These are phyloP conservation scores for Acer yangbiense DNA, from an alignment of 345 rosid species.

Conservation along the genomic window DNA sequence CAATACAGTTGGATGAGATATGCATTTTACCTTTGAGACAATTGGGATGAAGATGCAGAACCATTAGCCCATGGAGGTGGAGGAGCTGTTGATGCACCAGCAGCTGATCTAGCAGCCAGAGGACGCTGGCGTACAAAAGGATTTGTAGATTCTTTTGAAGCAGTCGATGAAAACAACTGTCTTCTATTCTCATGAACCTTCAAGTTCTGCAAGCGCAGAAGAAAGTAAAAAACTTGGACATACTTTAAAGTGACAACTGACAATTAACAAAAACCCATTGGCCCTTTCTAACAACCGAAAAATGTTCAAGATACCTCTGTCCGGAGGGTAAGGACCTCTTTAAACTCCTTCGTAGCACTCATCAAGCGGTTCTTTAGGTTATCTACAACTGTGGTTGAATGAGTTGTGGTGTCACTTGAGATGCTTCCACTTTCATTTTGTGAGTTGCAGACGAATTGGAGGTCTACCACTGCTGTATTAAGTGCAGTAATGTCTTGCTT, in stretches of 20 bases:
- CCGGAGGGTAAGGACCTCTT: constrained; percentile 81
- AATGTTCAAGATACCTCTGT: constrained; percentile 57
- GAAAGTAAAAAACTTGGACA: background rate
- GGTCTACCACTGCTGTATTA: constrained; percentile 75
- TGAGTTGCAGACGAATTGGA: constrained; percentile 67
- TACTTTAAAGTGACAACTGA: background rate
- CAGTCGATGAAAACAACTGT: constrained; percentile 67
- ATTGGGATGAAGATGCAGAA: constrained; percentile 44
- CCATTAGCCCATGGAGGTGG: constrained; percentile 79
- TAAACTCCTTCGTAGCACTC: constrained; percentile 83
- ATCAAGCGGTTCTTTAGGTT: constrained; percentile 74
- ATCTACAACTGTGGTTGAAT: constrained; percentile 80
- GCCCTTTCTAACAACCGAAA: constrained; percentile 6
- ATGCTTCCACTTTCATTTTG: constrained; percentile 54
- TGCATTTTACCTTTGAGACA: constrained; percentile 35
- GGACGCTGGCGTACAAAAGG: constrained; percentile 84
- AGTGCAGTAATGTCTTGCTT: constrained; percentile 86
- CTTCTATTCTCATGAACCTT: constrained; percentile 81
- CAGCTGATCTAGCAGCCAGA: constrained; percentile 55
- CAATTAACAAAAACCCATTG: background rate
- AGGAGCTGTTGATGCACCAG: constrained; percentile 51
- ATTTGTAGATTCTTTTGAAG: constrained; percentile 70
- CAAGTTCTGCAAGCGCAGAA: constrained; percentile 52
- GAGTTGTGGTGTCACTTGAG: constrained; percentile 71
- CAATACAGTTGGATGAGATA: background rate